Evolutionary conservation across 345 rosid genomes (phyloP).

Genomic region (Luvunga scandens): DNA sequence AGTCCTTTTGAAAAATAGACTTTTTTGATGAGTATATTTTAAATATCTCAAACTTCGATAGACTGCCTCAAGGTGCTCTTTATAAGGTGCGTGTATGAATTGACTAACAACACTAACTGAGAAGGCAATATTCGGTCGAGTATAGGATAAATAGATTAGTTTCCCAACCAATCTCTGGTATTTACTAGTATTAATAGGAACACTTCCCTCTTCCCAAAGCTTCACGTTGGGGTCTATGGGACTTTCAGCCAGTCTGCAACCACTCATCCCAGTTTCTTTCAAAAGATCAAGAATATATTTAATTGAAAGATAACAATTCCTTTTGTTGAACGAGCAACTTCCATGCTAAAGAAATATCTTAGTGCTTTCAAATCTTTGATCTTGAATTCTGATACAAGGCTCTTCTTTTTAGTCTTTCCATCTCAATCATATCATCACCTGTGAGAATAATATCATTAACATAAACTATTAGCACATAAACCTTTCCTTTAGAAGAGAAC

Average conservation of each 20-base stretch:
- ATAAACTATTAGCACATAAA: neutral
- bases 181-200: neutral
- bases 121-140: neutral
- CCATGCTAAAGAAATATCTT: neutral
- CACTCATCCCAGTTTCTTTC: no score
- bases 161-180: neutral
- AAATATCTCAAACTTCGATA: neutral
- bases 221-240: no score
- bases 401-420: neutral
- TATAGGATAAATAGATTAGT: neutral
- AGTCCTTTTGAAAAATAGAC: neutral
- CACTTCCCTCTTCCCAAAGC: no score
- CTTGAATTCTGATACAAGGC: neutral
- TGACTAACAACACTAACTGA: neutral
- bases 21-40: neutral
- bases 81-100: neutral
- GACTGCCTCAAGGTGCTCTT: neutral
- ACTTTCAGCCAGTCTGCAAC: no score
- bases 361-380: neutral
- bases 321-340: no score
- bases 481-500: neutral
- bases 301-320: neutral
- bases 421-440: neutral
- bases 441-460: neutral
- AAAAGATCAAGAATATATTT: neutral